Conservation (phyloP, 2,329 filamentous ascomycete species). For the Epichloe sp. region DNA sequence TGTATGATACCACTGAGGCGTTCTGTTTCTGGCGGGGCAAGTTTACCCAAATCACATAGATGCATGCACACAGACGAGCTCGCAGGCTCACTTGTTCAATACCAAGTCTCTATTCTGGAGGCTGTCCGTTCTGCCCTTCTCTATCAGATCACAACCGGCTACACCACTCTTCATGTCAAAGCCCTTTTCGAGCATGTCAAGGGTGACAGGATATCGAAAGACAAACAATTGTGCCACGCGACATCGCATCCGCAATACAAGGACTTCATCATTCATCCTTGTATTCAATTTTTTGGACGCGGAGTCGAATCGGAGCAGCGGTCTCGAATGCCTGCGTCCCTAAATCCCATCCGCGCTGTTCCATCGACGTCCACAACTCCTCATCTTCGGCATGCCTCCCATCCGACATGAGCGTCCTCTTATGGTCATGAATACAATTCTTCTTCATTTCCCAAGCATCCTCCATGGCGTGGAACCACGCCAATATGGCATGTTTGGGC, state of each 20-base stretch:
- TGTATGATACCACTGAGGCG: conserved; percentile 14
- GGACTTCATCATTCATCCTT: conserved; percentile 14
- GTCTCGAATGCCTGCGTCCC: conserved; percentile 24
- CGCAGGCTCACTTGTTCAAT: neutral
- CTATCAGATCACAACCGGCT: neutral
- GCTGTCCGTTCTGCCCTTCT: neutral
- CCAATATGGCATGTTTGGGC: conserved; percentile 18
- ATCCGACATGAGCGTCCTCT: conserved; percentile 7
- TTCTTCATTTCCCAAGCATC: conserved; percentile 20
- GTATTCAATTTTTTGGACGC: conserved; percentile 9
- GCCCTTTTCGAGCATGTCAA: neutral
- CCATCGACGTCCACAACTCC: conserved; percentile 17
- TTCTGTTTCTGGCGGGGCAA: conserved; percentile 5
- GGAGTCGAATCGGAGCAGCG: conserved; percentile 20
- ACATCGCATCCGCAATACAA: too few relatives aligned
- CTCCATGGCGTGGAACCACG: conserved; percentile 26
- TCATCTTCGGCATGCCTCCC: conserved; percentile 5
- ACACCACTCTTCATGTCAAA: too few relatives aligned
- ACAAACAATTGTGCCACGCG: too few relatives aligned
- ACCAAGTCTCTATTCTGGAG: neutral
- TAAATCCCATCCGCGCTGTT: conserved; percentile 21
- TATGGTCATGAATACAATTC: conserved; percentile 9
- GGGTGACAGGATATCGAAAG: too few relatives aligned
- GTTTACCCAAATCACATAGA: neutral
- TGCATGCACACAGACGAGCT: neutral